These are phyloP conservation scores for Oryza punctata DNA, from an alignment of 176 grass and related monocot species.

Conservation along the genomic window DNA sequence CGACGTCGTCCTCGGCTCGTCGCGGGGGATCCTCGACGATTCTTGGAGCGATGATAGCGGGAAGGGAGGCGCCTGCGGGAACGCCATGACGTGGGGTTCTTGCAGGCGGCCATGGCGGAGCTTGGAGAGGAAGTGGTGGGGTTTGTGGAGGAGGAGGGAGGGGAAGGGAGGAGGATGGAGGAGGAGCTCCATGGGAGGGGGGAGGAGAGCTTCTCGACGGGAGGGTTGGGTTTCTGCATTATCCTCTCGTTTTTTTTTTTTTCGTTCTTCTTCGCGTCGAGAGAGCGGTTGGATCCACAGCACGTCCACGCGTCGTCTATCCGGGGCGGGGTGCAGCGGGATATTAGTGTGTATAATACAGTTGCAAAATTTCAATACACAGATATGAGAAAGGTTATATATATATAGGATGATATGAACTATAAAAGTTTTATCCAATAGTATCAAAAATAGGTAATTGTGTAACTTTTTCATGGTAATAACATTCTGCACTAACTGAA, in stretches of 20 bases:
- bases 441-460: too few relatives aligned
- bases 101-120: conserved; percentile 37
- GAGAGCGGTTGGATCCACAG: too few relatives aligned
- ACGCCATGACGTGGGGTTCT: conserved; percentile 43
- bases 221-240: conserved; percentile 44
- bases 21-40: conserved; percentile 4
- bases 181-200: conserved; percentile 45
- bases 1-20: background rate
- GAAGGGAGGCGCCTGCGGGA: conserved; percentile 44
- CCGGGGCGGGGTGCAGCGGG: too few relatives aligned
- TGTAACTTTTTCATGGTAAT: too few relatives aligned
- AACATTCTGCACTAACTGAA: too few relatives aligned
- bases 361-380: too few relatives aligned
- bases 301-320: too few relatives aligned
- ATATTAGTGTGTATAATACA: too few relatives aligned
- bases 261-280: too few relatives aligned
- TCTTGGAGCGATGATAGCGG: conserved; percentile 24
- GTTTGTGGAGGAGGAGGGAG: background rate
- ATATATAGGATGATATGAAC: too few relatives aligned
- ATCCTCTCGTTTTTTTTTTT: conserved; percentile 28
- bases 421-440: too few relatives aligned
- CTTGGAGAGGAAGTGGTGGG: conserved; percentile 15
- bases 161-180: conserved; percentile 32
- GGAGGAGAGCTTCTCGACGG: conserved; percentile 27
- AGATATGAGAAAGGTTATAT: too few relatives aligned